A percentile compares a stretch with the other conserved stretches of the same genome.
These are phyloP conservation scores for Tylopilus vinaceipallidus DNA, from an alignment of 768 basidiomycete genomes.

Conservation along the genomic window DNA sequence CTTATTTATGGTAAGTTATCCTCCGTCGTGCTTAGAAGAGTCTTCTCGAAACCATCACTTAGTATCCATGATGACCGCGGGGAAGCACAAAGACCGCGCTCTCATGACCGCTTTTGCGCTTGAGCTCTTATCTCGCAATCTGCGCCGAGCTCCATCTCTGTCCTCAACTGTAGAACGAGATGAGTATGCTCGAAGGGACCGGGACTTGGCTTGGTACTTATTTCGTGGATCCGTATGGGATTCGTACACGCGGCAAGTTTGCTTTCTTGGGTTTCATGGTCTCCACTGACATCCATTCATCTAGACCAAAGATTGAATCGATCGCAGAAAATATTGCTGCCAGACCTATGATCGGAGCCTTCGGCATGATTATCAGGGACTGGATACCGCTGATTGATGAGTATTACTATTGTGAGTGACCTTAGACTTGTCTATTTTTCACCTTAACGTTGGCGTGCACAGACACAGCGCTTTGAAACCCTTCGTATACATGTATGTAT, in stretches of 20 bases:
- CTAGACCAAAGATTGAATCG: constrained; percentile 73
- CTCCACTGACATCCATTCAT: constrained; percentile 1
- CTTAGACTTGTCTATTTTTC: not conserved
- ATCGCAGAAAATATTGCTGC: constrained; percentile 54
- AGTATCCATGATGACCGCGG: constrained; percentile 26
- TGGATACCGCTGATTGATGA: constrained; percentile 90
- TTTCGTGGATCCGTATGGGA: constrained; percentile 86
- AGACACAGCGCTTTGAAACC: constrained; percentile 46
- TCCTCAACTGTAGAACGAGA: constrained; percentile 65
- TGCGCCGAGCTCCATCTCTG: constrained; percentile 65
- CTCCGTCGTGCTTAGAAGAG: constrained; percentile 7
- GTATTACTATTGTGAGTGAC: constrained; percentile 83
- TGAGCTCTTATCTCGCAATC: constrained; percentile 70
- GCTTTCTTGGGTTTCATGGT: not conserved
- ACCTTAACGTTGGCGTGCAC: constrained; percentile 6
- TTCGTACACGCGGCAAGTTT: constrained; percentile 63
- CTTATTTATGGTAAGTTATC: constrained; percentile 65
- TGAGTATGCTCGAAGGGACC: constrained; percentile 82
- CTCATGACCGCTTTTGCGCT: constrained; percentile 62
- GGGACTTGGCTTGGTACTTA: constrained; percentile 81
- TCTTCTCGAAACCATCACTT: constrained; percentile 1
- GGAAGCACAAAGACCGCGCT: constrained; percentile 47
- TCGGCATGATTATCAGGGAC: constrained; percentile 70
- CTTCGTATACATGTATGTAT: constrained; percentile 4
- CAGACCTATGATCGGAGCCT: constrained; percentile 63